phyloP scores from a whole-genome alignment of 257 asterid genomes.

The Gynochthodes officinalis region DNA sequence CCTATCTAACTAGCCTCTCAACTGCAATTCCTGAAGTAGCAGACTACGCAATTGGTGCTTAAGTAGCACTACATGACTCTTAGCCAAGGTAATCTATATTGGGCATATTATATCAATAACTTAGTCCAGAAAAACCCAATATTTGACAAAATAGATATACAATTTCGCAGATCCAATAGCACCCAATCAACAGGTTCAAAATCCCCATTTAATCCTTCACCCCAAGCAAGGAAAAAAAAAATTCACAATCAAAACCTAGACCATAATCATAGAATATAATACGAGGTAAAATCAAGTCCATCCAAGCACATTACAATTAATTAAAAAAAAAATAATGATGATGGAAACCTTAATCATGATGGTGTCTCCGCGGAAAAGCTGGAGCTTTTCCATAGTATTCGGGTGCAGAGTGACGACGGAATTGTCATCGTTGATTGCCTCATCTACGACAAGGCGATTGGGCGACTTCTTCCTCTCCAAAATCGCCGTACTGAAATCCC shows the following conservation, averaged over 20 bases:
- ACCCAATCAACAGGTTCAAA: neutral
- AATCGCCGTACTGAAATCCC: conserved; percentile 84
- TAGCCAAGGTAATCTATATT: too few relatives aligned
- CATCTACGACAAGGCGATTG: conserved; percentile 80
- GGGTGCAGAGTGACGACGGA: conserved; percentile 79
- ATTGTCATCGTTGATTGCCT: conserved; percentile 78
- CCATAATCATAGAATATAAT: neutral
- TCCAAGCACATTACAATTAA: neutral
- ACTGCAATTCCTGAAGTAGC: neutral
- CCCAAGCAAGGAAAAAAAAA: neutral
- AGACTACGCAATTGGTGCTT: neutral
- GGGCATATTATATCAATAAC: neutral
- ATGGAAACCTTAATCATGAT: conserved; percentile 67
- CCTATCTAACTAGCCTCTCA: neutral
- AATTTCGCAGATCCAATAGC: conserved; percentile 15
- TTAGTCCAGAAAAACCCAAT: neutral
- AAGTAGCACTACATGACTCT: neutral
- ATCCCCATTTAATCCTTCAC: neutral
- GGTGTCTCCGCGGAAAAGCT: conserved; percentile 87
- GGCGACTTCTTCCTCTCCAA: conserved; percentile 83
- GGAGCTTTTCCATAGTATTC: conserved; percentile 82
- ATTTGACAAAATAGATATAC: neutral
- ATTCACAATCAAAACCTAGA: neutral
- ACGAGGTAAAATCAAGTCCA: neutral
- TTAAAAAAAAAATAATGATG: neutral